phyloP scores from a whole-genome alignment of 139 green algal genomes.

The Chlamydomonas sphaeroides region DNA sequence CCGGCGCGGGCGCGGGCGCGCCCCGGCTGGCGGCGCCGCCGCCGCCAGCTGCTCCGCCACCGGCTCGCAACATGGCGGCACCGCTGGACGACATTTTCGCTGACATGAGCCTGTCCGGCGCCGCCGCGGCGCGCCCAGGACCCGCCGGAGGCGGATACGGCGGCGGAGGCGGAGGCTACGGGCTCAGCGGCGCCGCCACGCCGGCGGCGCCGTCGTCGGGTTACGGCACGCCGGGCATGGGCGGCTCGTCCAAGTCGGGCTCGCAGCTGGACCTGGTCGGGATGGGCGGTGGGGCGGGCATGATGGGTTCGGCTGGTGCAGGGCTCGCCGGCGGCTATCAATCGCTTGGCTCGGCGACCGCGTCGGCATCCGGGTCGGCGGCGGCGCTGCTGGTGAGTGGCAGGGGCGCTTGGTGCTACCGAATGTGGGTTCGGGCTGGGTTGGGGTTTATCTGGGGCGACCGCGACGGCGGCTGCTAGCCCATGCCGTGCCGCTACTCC shows the following conservation, averaged over 20 bases:
- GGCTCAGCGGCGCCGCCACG: neutral
- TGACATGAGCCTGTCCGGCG: conserved; percentile 31
- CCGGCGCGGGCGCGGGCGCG: too few species aligned
- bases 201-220: neutral
- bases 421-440: too few species aligned
- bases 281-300: neutral
- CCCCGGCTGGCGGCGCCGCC: neutral
- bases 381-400: neutral
- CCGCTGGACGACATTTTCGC: conserved; percentile 40
- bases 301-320: neutral
- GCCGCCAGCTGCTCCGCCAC: neutral
- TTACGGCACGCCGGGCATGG: neutral
- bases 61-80: neutral
- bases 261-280: neutral
- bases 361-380: neutral
- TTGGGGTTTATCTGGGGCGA: too few species aligned
- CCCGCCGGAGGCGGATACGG: neutral
- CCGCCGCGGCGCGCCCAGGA: neutral
- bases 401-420: too few species aligned
- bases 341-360: neutral
- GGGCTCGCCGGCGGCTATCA: neutral
- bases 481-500: too few species aligned
- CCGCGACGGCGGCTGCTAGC: too few species aligned
- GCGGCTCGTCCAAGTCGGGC: neutral
- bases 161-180: neutral